Evolutionary conservation across 1,284 basidiomycete species (phyloP).

Genomic region (Ceratobasidium sp.): DNA sequence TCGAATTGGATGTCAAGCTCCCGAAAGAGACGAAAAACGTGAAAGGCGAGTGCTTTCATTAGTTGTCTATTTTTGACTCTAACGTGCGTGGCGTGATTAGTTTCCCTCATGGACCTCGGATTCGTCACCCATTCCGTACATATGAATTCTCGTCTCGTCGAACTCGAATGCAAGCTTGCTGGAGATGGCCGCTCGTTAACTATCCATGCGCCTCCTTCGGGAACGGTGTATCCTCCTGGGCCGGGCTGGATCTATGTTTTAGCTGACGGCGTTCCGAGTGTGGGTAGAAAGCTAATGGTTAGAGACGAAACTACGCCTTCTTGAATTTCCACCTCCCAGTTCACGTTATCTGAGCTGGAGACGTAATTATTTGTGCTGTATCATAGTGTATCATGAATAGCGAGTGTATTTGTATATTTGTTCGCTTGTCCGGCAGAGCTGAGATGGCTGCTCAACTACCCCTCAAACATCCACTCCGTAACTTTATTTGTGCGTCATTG

Average conservation of each 20-base stretch:
- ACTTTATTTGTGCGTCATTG: not conserved
- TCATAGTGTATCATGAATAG: not conserved
- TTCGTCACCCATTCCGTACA: conserved; percentile 81
- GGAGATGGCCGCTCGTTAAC: conserved; percentile 59
- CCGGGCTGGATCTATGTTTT: conserved; percentile 82
- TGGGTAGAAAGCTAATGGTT: conserved; percentile 72
- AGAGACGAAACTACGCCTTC: conserved; percentile 71
- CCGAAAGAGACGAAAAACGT: conserved; percentile 55
- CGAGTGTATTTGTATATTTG: not conserved
- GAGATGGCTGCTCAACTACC: conserved; percentile 12
- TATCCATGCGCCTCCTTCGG: conserved; percentile 68
- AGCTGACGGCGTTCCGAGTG: conserved; percentile 73
- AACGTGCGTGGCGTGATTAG: conserved; percentile 57
- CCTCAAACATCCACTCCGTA: conserved; percentile 3
- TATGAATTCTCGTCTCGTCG: conserved; percentile 78
- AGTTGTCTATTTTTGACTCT: conserved; percentile 15
- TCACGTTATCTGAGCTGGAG: conserved; percentile 44
- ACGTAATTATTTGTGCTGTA: not conserved
- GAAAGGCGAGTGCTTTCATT: conserved; percentile 47
- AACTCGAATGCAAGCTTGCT: conserved; percentile 59
- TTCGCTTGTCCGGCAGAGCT: conserved; percentile 11
- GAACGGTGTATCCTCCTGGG: conserved; percentile 73
- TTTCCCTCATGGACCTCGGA: conserved; percentile 81
- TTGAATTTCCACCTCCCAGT: not conserved
- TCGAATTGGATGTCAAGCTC: conserved; percentile 58